phyloP scores from a whole-genome alignment of 768 basidiomycete genomes.

The Candolleomyces efflorescens region DNA sequence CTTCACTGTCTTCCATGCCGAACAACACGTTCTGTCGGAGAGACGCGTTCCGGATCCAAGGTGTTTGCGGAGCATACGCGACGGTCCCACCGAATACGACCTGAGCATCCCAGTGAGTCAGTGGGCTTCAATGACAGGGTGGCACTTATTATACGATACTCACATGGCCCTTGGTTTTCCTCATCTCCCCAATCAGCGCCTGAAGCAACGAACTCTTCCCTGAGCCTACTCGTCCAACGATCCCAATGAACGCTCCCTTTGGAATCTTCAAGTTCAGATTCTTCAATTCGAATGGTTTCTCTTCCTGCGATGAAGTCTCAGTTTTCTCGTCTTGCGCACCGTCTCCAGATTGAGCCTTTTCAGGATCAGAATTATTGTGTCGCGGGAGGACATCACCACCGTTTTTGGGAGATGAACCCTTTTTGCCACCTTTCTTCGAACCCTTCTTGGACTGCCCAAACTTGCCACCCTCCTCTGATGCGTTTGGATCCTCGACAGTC shows the following conservation, averaged over 20 bases:
- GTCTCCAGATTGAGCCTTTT: not conserved
- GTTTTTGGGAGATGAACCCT: too few relatives aligned
- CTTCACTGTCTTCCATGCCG: constrained; percentile 57
- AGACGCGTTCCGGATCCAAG: constrained; percentile 67
- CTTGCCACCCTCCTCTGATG: constrained; percentile 7
- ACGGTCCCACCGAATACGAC: not conserved
- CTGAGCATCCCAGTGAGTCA: not conserved
- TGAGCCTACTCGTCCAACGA: constrained; percentile 70
- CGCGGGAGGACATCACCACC: not conserved
- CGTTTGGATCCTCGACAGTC: constrained; percentile 17
- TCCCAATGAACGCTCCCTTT: constrained; percentile 59
- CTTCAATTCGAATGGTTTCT: constrained; percentile 48
- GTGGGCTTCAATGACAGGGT: too few relatives aligned
- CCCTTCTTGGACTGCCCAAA: not conserved
- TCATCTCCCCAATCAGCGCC: constrained; percentile 66
- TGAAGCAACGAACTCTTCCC: constrained; percentile 67
- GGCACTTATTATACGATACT: too few relatives aligned
- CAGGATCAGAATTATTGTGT: not conserved
- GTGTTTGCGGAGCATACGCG: constrained; percentile 35
- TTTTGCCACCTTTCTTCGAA: constrained; percentile 15
- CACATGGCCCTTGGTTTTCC: constrained; percentile 52
- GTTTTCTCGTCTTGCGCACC: not conserved
- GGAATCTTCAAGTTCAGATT: constrained; percentile 42
- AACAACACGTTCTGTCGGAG: constrained; percentile 72
- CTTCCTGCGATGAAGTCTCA: constrained; percentile 9